Evolutionary conservation across 2,329 filamentous ascomycete genomes (phyloP), one percentile per base, ranked within the genome.

Genomic region (Epicoccum sorghinum): DNA sequence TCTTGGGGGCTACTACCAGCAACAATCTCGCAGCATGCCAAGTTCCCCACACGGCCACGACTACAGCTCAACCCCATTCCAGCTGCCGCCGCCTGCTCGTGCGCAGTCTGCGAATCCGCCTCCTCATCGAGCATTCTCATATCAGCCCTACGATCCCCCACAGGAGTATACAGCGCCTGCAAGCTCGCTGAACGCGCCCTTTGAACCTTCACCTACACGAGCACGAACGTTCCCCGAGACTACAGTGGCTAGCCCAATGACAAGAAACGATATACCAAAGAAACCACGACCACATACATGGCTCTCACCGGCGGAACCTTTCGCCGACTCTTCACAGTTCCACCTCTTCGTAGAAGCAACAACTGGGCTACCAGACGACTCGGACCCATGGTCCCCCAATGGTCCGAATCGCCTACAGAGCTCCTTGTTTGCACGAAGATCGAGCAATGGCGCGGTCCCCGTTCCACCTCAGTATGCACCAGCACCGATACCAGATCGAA

Each of bases 271-370:
- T 7, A 30, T 52, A 12, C 57, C 64, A 4, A 58, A 47, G 32
- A 59, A 65, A 49, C 64, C 65, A 38, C 66, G 70, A 42, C 70
- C 71, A 24, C 67, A 72, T 36, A 70, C 70, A 8, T 72, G 69
- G 65, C 53, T 72, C 6, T 72, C 71, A 12, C 68, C 69, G 0
- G 71, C 68, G 3, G 71, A 74, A 30, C 65, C 72, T 9, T 74
- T 75, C 45, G 64, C 68, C 7, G 68, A 74, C 47, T 55, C 67
- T 10, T 68, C 69, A 8, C 69, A 77, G 29, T 74, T 74, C 32
- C 72, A 73, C 33, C 65, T 75, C 1, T 77, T 77, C 40, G 74
- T 68, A 22, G 73, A 75, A 63, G 74, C 74, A 14, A 76, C 72
- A 10, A 69, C 66, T 29, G 72, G 72, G 0, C 62, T 75, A 7